Evolutionary conservation across 2,329 filamentous ascomycete species (phyloP).

Genomic region (Fusarium hostae): DNA sequence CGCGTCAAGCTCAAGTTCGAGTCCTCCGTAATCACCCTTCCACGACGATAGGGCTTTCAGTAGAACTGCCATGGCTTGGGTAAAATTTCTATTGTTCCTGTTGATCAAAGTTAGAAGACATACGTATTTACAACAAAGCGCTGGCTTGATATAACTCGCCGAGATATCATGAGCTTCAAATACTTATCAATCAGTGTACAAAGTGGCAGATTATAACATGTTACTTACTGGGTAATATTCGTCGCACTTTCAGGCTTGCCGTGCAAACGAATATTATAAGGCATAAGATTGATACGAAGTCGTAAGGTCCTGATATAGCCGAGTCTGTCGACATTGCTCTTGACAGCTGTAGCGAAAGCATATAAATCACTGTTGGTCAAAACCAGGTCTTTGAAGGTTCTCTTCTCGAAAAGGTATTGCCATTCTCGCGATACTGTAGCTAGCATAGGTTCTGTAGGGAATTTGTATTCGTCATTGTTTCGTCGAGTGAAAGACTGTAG

Average conservation of each 20-base stretch:
- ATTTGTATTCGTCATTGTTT: too few relatives aligned
- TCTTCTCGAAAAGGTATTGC: conserved; percentile 23
- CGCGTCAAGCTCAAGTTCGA: conserved; percentile 22
- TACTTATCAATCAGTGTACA: background rate
- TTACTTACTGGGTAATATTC: background rate
- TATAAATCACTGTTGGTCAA: conserved; percentile 4
- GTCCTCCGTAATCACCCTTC: conserved; percentile 17
- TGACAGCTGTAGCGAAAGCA: background rate
- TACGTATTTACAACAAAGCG: background rate
- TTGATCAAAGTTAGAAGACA: background rate
- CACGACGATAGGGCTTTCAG: conserved; percentile 21
- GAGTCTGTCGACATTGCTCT: background rate
- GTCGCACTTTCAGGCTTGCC: conserved; percentile 6
- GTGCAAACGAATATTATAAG: background rate
- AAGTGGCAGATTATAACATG: background rate
- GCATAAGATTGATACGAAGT: conserved; percentile 6
- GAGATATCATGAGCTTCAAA: too few relatives aligned
- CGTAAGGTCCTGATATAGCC: conserved; percentile 13
- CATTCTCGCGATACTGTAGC: conserved; percentile 24
- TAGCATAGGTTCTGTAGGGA: background rate
- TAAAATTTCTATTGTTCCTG: conserved; percentile 27
- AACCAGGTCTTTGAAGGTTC: conserved; percentile 13
- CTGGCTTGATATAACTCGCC: background rate
- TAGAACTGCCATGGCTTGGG: conserved; percentile 2
- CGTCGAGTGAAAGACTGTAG: too few relatives aligned